A percentile compares a stretch with the other conserved stretches of the same genome.
Conservation (phyloP, 1,284 basidiomycete species). For the Boletus austroedulis region DNA sequence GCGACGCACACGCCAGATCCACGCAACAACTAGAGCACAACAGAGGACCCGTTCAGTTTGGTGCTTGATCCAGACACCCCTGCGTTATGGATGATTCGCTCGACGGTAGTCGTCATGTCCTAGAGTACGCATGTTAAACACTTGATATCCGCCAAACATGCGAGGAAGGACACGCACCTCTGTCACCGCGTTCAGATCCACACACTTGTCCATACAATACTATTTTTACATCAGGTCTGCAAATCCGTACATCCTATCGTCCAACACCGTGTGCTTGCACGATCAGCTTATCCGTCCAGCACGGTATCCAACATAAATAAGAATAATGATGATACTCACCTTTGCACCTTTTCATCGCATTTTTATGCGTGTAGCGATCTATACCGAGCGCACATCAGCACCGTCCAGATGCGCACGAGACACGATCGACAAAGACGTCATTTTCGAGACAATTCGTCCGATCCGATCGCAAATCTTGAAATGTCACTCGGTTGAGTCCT, state of each 20-base stretch:
- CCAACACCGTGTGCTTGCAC: constrained; percentile 54
- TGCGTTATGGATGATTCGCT: constrained; percentile 75
- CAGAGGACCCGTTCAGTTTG: constrained; percentile 72
- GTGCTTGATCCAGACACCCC: constrained; percentile 50
- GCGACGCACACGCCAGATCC: constrained; percentile 71
- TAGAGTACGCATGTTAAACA: constrained; percentile 37
- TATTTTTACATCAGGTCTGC: constrained; percentile 68
- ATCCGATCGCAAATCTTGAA: constrained; percentile 46
- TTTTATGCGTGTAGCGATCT: constrained; percentile 96
- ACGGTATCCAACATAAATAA: neutral
- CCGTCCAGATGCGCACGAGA: neutral
- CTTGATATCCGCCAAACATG: neutral
- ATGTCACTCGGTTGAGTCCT: constrained; percentile 45
- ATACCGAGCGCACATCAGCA: constrained; percentile 14
- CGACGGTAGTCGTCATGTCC: constrained; percentile 77
- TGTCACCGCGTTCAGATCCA: constrained; percentile 72
- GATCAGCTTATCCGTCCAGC: neutral
- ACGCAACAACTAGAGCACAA: constrained; percentile 81
- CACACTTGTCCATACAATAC: constrained; percentile 70
- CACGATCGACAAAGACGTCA: constrained; percentile 60
- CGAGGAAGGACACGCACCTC: constrained; percentile 50
- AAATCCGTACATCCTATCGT: constrained; percentile 84
- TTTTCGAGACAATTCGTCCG: constrained; percentile 42
- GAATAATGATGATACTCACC: constrained; percentile 45
- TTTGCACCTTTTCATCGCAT: constrained; percentile 76